Base-by-base conservation (phyloP, 106 monocot species). In the Acorus calamus region DNA sequence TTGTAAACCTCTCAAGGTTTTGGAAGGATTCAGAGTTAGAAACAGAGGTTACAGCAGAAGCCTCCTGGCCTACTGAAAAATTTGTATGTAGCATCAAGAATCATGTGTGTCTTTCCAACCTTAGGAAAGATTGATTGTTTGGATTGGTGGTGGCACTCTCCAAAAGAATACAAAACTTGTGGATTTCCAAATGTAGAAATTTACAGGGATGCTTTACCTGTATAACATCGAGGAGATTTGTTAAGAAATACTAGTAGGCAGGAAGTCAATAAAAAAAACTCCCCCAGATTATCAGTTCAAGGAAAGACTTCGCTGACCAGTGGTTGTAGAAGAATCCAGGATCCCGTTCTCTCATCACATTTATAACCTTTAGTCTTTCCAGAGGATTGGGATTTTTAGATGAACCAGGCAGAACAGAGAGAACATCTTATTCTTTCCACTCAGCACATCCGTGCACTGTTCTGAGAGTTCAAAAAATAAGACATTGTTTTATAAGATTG, bases 321-420 rank as follows among this genome's bases (percentile, higher is more conserved):
- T 56, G 9, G 59, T 43, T 63, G 66, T 10, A 74, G 48, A 42
- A 49, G 55, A 60, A 80, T 62, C 57, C 14, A 61, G 58, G 70
- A 74, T 47, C 42, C 42, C 47, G 66, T 13, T 57, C 49, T 64
- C 44, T 59, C 81, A 59, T 66, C 64, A 6, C 62, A 51, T 52
- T 45, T 57, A 13, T 65, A 68, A 48, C 14, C 57, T 64, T n/a
- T 65, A 58, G 9, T 43, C 71, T 47, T 8, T 55, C 28, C 55
- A 50, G 66, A 80, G 55, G 56, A 69, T 59, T 48, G 76, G 83
- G 6, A 73, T 80, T 68, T 53, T 85, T 53, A 47, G 69, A n/a
- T 67, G 77, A 58, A 42, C 66, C 47, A 80, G 77, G 56, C 76
- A 73, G 46, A 83, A 79, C 69, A 76, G 76, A 69, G 71, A 73